Conservation (phyloP, 176 grass and related monocot species). For the Pharus latifolius region DNA sequence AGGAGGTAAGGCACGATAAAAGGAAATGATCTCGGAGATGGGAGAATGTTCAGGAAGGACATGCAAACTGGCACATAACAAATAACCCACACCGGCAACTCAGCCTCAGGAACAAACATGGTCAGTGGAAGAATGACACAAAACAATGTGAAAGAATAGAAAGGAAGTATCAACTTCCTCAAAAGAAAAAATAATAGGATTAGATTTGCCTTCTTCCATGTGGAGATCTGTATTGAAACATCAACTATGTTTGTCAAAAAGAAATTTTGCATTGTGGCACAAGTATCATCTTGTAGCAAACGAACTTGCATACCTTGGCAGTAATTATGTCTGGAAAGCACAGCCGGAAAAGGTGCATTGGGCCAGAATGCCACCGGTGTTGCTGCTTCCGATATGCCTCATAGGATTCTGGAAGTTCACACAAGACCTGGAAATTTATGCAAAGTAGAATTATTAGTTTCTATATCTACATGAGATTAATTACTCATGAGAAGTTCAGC, state of each 20-base stretch:
- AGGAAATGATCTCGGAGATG: slow-evolving; percentile 64
- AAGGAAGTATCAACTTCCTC: slow-evolving; percentile 72
- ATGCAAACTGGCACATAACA: slow-evolving; percentile 70
- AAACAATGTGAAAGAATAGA: slow-evolving; percentile 86
- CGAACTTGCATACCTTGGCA: slow-evolving; percentile 41
- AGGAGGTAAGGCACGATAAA: slow-evolving; percentile 86
- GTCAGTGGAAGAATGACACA: slow-evolving; percentile 72
- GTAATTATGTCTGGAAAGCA: slow-evolving; percentile 51
- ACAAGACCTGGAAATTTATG: slow-evolving; percentile 39
- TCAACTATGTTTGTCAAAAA: slow-evolving; percentile 8
- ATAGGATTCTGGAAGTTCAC: slow-evolving; percentile 77
- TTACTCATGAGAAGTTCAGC: neutral
- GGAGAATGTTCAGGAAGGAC: slow-evolving; percentile 70
- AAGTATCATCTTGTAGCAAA: neutral
- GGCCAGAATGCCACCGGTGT: slow-evolving; percentile 78
- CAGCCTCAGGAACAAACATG: slow-evolving; percentile 80
- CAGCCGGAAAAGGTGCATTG: slow-evolving; percentile 74
- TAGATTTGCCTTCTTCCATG: slow-evolving; percentile 74
- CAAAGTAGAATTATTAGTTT: neutral
- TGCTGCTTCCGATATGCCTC: slow-evolving; percentile 79
- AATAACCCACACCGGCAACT: slow-evolving; percentile 69
- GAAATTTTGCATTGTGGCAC: neutral
- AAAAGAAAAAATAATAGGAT: slow-evolving; percentile 84
- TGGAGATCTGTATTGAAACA: slow-evolving; percentile 41
- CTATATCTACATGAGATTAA: neutral